Percentiles rank a stretch among this genome's conserved stretches.
These are phyloP conservation scores for Pseudohyphozyma bogoriensis DNA, from an alignment of 768 basidiomycete species.

Conservation along the genomic window DNA sequence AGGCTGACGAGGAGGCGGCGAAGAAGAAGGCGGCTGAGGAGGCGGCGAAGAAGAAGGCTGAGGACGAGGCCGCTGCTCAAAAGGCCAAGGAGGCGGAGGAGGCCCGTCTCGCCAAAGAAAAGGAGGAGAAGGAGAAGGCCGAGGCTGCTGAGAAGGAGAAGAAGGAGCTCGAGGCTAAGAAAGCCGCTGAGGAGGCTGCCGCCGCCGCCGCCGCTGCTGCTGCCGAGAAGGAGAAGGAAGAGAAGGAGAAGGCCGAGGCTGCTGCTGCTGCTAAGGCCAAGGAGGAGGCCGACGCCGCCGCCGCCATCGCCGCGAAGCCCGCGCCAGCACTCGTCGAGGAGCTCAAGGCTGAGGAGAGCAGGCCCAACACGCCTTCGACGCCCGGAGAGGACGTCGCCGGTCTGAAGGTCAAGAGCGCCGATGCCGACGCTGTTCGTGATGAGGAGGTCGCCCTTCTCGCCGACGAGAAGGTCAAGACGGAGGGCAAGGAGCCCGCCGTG, in stretches of 20 bases:
- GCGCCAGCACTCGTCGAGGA: slow-evolving; percentile 13
- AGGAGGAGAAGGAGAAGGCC: background rate
- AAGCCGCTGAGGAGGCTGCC: slow-evolving; percentile 2
- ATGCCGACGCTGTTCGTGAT: slow-evolving; percentile 20
- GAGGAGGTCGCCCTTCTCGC: slow-evolving; percentile 24
- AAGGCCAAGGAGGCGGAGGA: slow-evolving; percentile 2
- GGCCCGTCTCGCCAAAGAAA: slow-evolving; percentile 3
- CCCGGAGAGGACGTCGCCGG: slow-evolving; percentile 15
- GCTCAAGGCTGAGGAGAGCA: slow-evolving; percentile 1
- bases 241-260: background rate
- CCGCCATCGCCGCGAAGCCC: background rate
- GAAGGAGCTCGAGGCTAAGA: slow-evolving; percentile 2
- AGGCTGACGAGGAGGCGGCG: background rate
- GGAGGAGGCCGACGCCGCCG: slow-evolving; percentile 3
- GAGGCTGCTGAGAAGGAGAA: slow-evolving; percentile 8
- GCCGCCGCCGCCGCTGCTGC: slow-evolving; percentile 1
- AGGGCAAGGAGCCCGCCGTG: slow-evolving; percentile 9
- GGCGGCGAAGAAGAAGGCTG: slow-evolving; percentile 2
- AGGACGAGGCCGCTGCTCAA: too few relatives aligned
- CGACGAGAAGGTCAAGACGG: slow-evolving; percentile 15
- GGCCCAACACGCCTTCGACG: background rate
- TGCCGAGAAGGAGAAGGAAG: slow-evolving; percentile 6
- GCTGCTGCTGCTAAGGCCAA: slow-evolving; percentile 1
- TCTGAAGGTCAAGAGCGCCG: slow-evolving; percentile 8
- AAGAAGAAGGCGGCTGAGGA: slow-evolving; percentile 7